Conservation (phyloP, 257 asterid species). For the Penstemon eatonii region DNA sequence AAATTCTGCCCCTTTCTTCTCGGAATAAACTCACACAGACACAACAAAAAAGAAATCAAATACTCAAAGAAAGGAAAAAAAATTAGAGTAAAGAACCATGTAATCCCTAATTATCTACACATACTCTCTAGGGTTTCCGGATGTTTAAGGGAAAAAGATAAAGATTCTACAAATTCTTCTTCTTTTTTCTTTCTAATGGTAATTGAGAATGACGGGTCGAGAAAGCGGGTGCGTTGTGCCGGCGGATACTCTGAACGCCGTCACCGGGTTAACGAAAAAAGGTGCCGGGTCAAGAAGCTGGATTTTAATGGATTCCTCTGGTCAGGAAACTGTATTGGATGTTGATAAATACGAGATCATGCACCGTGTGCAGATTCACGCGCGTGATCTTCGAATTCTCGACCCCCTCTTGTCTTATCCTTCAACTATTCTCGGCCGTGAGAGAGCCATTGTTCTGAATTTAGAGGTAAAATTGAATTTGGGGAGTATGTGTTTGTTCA, state of each 20-base stretch:
- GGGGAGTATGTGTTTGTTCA: neutral
- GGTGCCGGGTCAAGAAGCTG: conserved; percentile 71
- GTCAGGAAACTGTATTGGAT: conserved; percentile 57
- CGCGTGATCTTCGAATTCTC: conserved; percentile 86
- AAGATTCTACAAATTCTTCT: neutral
- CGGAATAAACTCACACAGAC: no score
- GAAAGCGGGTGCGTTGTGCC: conserved; percentile 67
- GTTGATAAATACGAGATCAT: conserved; percentile 82
- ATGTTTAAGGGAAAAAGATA: neutral
- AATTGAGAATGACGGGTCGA: conserved; percentile 51
- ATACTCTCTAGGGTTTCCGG: no score
- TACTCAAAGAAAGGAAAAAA: no score
- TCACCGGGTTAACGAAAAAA: conserved; percentile 55
- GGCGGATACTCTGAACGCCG: conserved; percentile 57
- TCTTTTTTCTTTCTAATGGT: conserved; percentile 27
- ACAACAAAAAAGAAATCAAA: no score
- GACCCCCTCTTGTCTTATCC: conserved; percentile 86
- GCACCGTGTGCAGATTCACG: conserved; percentile 90
- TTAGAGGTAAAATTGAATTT: conserved; percentile 49
- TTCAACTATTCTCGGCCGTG: conserved; percentile 86
- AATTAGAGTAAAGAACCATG: no score
- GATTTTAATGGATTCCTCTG: conserved; percentile 64
- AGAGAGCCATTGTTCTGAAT: conserved; percentile 86
- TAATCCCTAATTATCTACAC: no score
- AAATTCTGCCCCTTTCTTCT: no score